Percentiles rank a stretch among this genome's conserved stretches.
Evolutionary conservation across 805 yeast genomes (phyloP).

Genomic region (Saccharomycopsis oosterbeekiorum): DNA sequence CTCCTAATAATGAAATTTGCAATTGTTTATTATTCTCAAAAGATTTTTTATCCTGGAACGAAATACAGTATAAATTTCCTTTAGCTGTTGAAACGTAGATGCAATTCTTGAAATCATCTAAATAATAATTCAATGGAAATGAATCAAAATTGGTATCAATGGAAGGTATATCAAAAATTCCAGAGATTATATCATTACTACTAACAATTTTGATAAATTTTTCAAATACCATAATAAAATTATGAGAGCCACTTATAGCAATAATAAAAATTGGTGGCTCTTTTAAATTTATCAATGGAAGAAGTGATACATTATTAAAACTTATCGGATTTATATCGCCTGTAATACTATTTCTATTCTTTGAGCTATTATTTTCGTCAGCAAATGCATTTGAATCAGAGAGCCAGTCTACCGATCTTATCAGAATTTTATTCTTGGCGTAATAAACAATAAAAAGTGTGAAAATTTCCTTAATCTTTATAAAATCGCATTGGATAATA

Average conservation of each 20-base stretch:
- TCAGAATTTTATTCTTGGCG: neutral
- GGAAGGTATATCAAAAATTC: neutral
- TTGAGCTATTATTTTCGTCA: neutral
- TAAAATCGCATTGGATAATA: neutral
- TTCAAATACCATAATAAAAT: neutral
- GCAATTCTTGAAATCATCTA: neutral
- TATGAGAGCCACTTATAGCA: neutral
- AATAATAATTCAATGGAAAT: neutral
- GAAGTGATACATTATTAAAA: neutral
- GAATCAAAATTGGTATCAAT: neutral
- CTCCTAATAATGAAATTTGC: neutral
- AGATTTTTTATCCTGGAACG: neutral
- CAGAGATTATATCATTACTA: neutral
- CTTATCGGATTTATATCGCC: neutral
- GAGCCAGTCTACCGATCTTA: neutral
- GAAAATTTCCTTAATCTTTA: neutral
- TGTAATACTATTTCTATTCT: neutral
- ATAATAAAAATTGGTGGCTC: neutral
- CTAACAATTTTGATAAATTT: neutral
- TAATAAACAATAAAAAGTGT: neutral
- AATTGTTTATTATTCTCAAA: neutral
- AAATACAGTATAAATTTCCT: neutral
- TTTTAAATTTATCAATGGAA: neutral
- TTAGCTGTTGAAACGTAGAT: neutral
- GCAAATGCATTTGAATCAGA: neutral